Evolutionary conservation across 2,329 filamentous ascomycete species (phyloP).

Genomic region (Alternaria dauci): DNA sequence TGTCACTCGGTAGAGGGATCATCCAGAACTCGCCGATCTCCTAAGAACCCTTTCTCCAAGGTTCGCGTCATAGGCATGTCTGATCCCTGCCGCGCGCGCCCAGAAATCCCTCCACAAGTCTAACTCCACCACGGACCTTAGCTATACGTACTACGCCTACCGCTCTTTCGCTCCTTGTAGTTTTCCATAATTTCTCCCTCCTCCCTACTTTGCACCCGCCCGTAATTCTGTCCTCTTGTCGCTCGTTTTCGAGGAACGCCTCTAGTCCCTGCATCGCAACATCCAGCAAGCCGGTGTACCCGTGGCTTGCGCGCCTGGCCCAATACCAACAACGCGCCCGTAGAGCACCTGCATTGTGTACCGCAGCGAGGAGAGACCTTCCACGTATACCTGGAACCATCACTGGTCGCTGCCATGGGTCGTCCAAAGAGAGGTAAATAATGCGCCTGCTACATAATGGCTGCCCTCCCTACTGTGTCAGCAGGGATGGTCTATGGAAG

Average conservation of each 20-base stretch:
- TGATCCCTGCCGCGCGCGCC: constrained; percentile 21
- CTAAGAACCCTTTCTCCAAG: constrained; percentile 12
- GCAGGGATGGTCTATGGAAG: constrained; percentile 10
- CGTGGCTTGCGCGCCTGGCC: constrained; percentile 45
- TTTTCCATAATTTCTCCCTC: neutral
- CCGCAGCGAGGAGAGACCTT: constrained; percentile 18
- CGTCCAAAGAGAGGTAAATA: constrained; percentile 50
- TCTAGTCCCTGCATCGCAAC: constrained; percentile 13
- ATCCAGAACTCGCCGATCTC: constrained; percentile 11
- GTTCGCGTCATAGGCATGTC: constrained; percentile 19
- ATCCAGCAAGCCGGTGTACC: constrained; percentile 35
- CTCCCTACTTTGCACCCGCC: constrained; percentile 5
- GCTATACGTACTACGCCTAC: constrained; percentile 23
- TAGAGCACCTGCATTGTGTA: constrained; percentile 22
- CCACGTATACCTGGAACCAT: constrained; percentile 14
- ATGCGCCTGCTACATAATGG: constrained; percentile 15
- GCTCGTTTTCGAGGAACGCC: constrained; percentile 29
- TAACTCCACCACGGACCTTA: constrained; percentile 22
- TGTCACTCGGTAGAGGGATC: constrained; percentile 3
- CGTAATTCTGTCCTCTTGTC: constrained; percentile 26
- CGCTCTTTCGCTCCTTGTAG: constrained; percentile 15
- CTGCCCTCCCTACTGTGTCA: constrained; percentile 14
- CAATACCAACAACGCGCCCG: constrained; percentile 26
- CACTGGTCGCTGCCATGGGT: constrained; percentile 41
- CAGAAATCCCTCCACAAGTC: constrained; percentile 24